phyloP scores from a whole-genome alignment of 1,139 yeast species.

The Saccharomycopsis crataegensis region DNA sequence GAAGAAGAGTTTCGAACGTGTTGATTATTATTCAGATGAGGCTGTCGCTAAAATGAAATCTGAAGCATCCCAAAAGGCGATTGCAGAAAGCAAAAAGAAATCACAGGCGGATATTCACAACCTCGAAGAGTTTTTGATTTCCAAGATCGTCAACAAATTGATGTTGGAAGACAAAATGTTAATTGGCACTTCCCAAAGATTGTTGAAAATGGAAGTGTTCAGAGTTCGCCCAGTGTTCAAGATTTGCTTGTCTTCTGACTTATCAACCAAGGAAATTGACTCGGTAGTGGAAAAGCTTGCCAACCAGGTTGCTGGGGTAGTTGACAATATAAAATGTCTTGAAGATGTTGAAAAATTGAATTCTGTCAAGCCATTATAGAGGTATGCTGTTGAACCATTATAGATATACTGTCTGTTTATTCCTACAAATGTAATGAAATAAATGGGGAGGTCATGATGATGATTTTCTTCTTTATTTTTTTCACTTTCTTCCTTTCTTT shows the following conservation, averaged over 20 bases:
- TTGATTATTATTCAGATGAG: conserved; percentile 18
- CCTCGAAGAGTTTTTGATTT: conserved; percentile 42
- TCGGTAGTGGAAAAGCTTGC: conserved; percentile 7
- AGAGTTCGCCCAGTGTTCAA: conserved; percentile 48
- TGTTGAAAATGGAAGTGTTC: conserved; percentile 48
- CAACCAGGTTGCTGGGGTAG: conserved; percentile 1
- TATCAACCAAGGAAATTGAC: conserved; percentile 33
- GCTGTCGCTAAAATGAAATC: conserved; percentile 1
- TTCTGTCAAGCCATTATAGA: background rate
- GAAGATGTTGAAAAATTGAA: conserved; percentile 1
- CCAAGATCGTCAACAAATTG: conserved; percentile 39
- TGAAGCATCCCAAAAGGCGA: background rate
- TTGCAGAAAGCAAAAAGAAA: background rate
- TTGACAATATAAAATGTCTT: background rate
- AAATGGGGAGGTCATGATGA: no score
- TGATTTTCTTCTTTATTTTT: no score
- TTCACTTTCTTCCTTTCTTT: no score
- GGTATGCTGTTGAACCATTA: no score
- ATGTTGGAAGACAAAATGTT: conserved; percentile 34
- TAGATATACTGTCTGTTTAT: no score
- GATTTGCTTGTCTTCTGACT: conserved; percentile 36
- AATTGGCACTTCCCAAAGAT: conserved; percentile 42
- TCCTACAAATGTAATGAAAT: no score
- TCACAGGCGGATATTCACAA: conserved; percentile 34
- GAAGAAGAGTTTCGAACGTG: conserved; percentile 6